These are phyloP conservation scores for Discostella stelligeroides DNA, from an alignment of 108 stramenopile species.

Conservation along the genomic window DNA sequence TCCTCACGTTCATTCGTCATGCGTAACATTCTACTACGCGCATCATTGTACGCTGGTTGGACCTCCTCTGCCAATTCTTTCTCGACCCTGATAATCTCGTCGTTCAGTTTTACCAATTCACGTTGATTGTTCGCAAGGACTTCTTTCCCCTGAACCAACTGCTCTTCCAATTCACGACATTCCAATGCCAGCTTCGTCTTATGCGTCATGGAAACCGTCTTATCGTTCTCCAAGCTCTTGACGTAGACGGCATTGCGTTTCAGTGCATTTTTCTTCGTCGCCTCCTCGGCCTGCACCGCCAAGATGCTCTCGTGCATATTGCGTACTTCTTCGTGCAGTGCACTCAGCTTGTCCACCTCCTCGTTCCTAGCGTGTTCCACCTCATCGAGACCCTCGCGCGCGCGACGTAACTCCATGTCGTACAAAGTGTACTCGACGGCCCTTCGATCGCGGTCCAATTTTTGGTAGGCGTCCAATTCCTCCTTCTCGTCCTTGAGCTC, in stretches of 20 bases:
- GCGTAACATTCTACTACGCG: conserved; percentile 43
- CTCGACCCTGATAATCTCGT: conserved; percentile 58
- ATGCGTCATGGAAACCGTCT: conserved; percentile 59
- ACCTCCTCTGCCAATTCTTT: conserved; percentile 53
- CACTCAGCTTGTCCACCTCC: conserved; percentile 55
- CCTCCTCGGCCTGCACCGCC: conserved; percentile 59
- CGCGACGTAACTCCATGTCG: conserved; percentile 91
- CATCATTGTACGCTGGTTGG: conserved; percentile 73
- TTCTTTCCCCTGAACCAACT: conserved; percentile 56
- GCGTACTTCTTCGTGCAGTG: conserved; percentile 67
- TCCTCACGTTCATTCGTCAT: conserved; percentile 70
- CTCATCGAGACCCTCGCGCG: conserved; percentile 72
- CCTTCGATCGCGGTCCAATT: conserved; percentile 88
- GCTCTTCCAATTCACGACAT: conserved; percentile 70
- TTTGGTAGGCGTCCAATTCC: conserved; percentile 91
- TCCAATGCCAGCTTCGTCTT: conserved; percentile 70
- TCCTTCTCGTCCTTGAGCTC: conserved; percentile 97
- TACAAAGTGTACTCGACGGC: conserved; percentile 97
- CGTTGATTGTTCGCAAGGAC: conserved; percentile 56
- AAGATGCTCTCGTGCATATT: conserved; percentile 70
- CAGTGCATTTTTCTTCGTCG: conserved; percentile 55
- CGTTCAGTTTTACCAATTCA: conserved; percentile 61
- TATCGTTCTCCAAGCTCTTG: conserved; percentile 67
- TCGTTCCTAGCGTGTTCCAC: conserved; percentile 78
- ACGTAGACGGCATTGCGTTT: conserved; percentile 58